A percentile compares a stretch with the other conserved stretches of the same genome.
phyloP scores from a whole-genome alignment of 345 rosid species.

The Eucalyptus lansdowneana region DNA sequence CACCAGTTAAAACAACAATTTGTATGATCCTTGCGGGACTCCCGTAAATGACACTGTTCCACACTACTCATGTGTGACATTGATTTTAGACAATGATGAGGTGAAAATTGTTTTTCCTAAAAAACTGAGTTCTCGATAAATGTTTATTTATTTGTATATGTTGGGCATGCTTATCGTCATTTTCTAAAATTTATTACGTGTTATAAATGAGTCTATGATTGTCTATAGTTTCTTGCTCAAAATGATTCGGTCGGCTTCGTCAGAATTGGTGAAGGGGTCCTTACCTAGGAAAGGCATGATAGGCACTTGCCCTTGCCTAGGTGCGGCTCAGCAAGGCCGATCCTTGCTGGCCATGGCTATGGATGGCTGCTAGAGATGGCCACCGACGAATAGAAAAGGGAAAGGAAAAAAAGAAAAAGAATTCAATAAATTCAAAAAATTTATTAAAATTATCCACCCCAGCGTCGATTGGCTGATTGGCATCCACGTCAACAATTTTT shows the following conservation, averaged over 20 bases:
- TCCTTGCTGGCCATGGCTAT: too few species aligned
- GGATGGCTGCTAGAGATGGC: too few species aligned
- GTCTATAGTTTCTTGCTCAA: accelerated
- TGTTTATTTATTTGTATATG: background rate
- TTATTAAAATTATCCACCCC: too few species aligned
- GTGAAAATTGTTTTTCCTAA: background rate
- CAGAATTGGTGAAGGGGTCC: too few species aligned
- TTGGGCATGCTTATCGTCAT: background rate
- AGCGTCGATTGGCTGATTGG: accelerated
- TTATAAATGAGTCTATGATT: background rate
- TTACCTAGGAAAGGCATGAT: too few species aligned
- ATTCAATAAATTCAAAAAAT: too few species aligned
- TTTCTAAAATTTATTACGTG: too few species aligned
- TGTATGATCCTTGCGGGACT: background rate
- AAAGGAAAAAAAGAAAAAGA: too few species aligned
- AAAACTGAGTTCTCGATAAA: background rate
- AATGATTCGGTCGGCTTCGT: accelerated
- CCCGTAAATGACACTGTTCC: background rate
- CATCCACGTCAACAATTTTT: too few species aligned
- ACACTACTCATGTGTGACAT: background rate
- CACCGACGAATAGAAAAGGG: too few species aligned
- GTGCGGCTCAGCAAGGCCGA: accelerated
- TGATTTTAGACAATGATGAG: background rate
- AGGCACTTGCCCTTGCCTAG: too few species aligned
- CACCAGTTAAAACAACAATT: background rate